Percentiles rank a stretch among this genome's conserved stretches.
Conservation (phyloP, 1,284 basidiomycete species). For the Malassezia psittaci region DNA sequence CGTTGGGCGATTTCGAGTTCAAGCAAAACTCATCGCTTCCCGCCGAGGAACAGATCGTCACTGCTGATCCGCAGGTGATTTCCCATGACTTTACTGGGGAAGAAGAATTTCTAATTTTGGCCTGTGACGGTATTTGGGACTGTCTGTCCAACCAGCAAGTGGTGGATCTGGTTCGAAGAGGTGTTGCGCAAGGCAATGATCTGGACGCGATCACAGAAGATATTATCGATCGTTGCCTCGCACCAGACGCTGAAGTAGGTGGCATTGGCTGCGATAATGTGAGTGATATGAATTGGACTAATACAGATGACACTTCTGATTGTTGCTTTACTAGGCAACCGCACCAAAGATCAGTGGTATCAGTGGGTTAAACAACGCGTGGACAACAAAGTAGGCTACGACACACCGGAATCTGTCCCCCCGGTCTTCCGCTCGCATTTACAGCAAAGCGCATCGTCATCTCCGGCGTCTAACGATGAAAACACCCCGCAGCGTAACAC, state of each 20-base stretch:
- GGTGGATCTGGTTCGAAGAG: conserved; percentile 74
- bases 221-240: conserved; percentile 85
- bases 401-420: conserved; percentile 55
- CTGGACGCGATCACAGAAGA: conserved; percentile 74
- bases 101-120: conserved; percentile 90
- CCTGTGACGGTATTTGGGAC: conserved; percentile 99
- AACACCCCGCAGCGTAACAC: conserved; percentile 8
- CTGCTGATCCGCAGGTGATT: conserved; percentile 82
- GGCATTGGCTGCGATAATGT: conserved; percentile 93
- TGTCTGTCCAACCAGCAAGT: conserved; percentile 87
- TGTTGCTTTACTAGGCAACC: conserved; percentile 74
- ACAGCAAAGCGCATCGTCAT: conserved; percentile 51
- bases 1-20: conserved; percentile 96
- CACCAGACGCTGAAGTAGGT: conserved; percentile 81
- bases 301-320: conserved; percentile 77
- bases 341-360: conserved; percentile 85
- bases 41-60: conserved; percentile 88
- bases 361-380: conserved; percentile 79
- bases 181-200: conserved; percentile 69
- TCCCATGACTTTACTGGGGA: conserved; percentile 65
- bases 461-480: conserved; percentile 11
- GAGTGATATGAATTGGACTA: background rate
- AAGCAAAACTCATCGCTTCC: conserved; percentile 77
- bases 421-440: conserved; percentile 48
- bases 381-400: conserved; percentile 61